Percentiles rank a stretch among this genome's conserved stretches.
Conservation (phyloP, 2,329 filamentous ascomycete species). For the Monilinia fructigena region DNA sequence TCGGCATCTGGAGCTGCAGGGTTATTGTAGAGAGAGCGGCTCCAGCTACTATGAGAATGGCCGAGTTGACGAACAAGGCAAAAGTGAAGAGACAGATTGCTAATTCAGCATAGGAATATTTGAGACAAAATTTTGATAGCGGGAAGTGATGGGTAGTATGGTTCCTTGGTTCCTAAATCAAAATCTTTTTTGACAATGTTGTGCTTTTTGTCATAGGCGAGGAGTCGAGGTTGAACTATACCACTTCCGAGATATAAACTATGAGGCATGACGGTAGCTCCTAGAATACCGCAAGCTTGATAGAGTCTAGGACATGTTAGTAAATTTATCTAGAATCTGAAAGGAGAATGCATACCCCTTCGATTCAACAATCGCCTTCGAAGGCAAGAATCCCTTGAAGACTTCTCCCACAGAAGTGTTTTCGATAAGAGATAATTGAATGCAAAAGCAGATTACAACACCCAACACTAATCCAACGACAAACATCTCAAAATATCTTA, state of each 20-base stretch:
- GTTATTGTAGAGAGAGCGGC: constrained; percentile 69
- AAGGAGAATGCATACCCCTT: constrained; percentile 46
- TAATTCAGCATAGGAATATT: constrained; percentile 70
- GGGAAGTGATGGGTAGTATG: constrained; percentile 68
- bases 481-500: constrained; percentile 64
- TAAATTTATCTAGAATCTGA: neutral
- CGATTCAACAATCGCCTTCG: constrained; percentile 55
- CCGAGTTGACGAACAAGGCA: constrained; percentile 79
- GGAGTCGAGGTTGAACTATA: constrained; percentile 65
- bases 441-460: constrained; percentile 69
- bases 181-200: constrained; percentile 46
- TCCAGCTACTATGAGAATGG: constrained; percentile 80
- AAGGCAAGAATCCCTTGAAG: constrained; percentile 65
- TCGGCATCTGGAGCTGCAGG: constrained; percentile 62
- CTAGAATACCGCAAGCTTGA: constrained; percentile 73
- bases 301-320: constrained; percentile 50
- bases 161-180: constrained; percentile 45
- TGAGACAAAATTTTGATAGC: constrained; percentile 74
- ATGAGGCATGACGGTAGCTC: constrained; percentile 73
- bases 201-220: constrained; percentile 59
- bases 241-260: constrained; percentile 67
- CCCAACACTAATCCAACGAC: constrained; percentile 63
- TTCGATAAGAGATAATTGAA: constrained; percentile 63
- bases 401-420: constrained; percentile 57
- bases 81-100: constrained; percentile 75